phyloP scores from a whole-genome alignment of 331 rosid genomes.

The Stylosanthes scabra region DNA sequence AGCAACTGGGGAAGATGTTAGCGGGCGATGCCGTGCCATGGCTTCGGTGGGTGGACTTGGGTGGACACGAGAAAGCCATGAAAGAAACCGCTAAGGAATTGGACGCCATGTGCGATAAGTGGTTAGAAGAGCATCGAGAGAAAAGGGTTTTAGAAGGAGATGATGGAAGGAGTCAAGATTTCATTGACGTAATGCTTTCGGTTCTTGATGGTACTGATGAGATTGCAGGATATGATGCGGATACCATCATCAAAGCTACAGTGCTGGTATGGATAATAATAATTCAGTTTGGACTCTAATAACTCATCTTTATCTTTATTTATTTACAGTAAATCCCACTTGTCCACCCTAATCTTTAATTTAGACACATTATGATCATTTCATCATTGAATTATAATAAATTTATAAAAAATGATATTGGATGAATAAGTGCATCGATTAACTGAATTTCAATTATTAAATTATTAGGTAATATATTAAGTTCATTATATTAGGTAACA shows the following conservation, averaged over 20 bases:
- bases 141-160: neutral
- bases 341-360: too few relatives aligned
- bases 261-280: slow-evolving; percentile 42
- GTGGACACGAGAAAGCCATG: slow-evolving; percentile 63
- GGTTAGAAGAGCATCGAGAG: slow-evolving; percentile 55
- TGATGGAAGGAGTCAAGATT: slow-evolving; percentile 34
- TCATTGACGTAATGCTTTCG: slow-evolving; percentile 55
- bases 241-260: slow-evolving; percentile 54
- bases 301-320: too few relatives aligned
- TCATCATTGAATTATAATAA: too few relatives aligned
- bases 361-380: too few relatives aligned
- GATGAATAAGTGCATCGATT: too few relatives aligned
- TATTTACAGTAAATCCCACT: too few relatives aligned
- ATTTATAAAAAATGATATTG: too few relatives aligned
- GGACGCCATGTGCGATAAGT: slow-evolving; percentile 23
- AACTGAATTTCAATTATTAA: too few relatives aligned
- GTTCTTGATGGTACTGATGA: slow-evolving; percentile 2
- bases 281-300: neutral
- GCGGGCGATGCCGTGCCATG: slow-evolving; percentile 51
- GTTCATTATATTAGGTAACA: too few relatives aligned
- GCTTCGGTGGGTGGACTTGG: slow-evolving; percentile 60
- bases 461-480: too few relatives aligned
- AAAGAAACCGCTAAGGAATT: slow-evolving; percentile 41
- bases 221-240: slow-evolving; percentile 41
- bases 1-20: slow-evolving; percentile 31